Base-by-base conservation (phyloP, 176 grass and related monocot genomes). In the Alopecurus myosuroides region DNA sequence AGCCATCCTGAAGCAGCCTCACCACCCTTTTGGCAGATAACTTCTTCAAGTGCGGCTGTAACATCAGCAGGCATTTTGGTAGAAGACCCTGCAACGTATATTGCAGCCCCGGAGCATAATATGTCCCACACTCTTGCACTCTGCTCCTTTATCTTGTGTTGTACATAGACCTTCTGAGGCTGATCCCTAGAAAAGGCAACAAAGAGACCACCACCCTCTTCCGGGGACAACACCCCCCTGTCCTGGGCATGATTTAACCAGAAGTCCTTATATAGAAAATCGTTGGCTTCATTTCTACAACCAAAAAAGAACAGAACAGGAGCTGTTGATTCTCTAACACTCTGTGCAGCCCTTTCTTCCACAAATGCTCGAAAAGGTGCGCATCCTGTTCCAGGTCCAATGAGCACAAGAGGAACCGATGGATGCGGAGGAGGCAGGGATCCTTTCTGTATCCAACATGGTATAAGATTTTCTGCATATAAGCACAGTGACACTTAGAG, bases 131-230 rank as follows among this genome's bases (percentile, higher is more conserved):
- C 84, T 78, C 93, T 89, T 69, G 76, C 83, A 74, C 97, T 85
- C 77, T 95, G 85, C 79, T 94, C 93, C 62, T 86, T 94, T 81
- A 98, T 98, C 91, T 94, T 94, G 26, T 98, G 91, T 80, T 98
- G 91, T 82, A 95, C 91, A 77, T 98, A 95, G 1, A 98, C 79
- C 81, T 98, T 98, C 72, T 79, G 89, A 45, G 93, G 74, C 70
- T 93, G 91, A 84, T 98, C 96, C 80, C 96, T 90, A 45, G 96
- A 95, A 82, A 98, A 98, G 4, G 93, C 96, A 68, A 95, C 89
- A 69, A 90, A 98, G 23, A 98, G 86, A 35, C 96, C 96, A n/a
- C 96, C 93, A 14, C 96, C 93, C 2, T 85, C 93, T 77, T 92
- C 41, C 7, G 8, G 48, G 15, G 96, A 95, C 42, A 98, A 58